Conservation (phyloP, 805 yeast genomes). For the Hermanozyma aechmeae region DNA sequence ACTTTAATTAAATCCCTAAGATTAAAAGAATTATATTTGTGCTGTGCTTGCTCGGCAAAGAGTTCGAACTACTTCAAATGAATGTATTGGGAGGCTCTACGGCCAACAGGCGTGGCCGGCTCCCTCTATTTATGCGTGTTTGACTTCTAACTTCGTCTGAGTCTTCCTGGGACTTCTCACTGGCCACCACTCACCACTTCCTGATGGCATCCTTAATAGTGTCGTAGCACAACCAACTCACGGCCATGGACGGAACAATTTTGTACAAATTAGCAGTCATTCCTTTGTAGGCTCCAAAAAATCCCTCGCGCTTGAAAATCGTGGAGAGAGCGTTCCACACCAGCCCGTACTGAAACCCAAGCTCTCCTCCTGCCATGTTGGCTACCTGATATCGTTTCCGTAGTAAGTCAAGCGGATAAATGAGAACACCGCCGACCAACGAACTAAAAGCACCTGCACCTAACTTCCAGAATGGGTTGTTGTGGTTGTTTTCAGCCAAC, state of each 20-base stretch:
- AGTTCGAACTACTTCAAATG: too few species aligned
- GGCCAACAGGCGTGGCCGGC: too few species aligned
- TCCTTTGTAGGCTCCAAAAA: slow-evolving; percentile 62
- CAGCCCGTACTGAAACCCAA: slow-evolving; percentile 77
- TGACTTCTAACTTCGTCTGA: too few species aligned
- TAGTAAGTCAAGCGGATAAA: slow-evolving; percentile 85
- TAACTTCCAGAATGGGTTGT: slow-evolving; percentile 48
- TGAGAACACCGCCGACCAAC: slow-evolving; percentile 80
- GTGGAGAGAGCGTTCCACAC: slow-evolving; percentile 65
- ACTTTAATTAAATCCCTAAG: too few species aligned
- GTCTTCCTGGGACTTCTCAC: too few species aligned
- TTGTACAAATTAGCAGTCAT: slow-evolving; percentile 76
- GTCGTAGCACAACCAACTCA: slow-evolving; percentile 85
- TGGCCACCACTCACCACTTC: slow-evolving; percentile 16
- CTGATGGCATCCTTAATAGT: slow-evolving; percentile 41
- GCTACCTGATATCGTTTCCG: slow-evolving; percentile 89
- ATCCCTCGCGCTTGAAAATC: slow-evolving; percentile 68
- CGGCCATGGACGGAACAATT: slow-evolving; percentile 93
- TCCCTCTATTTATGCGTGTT: too few species aligned
- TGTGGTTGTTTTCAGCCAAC: slow-evolving; percentile 29
- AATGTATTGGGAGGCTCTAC: too few species aligned
- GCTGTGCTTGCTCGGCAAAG: too few species aligned
- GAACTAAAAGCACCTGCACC: slow-evolving; percentile 80
- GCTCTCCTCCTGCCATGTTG: slow-evolving; percentile 63
- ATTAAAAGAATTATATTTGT: too few species aligned